Evolutionary conservation across 2,329 filamentous ascomycete species (phyloP).

Genomic region (Thielaviopsis ethacetica): DNA sequence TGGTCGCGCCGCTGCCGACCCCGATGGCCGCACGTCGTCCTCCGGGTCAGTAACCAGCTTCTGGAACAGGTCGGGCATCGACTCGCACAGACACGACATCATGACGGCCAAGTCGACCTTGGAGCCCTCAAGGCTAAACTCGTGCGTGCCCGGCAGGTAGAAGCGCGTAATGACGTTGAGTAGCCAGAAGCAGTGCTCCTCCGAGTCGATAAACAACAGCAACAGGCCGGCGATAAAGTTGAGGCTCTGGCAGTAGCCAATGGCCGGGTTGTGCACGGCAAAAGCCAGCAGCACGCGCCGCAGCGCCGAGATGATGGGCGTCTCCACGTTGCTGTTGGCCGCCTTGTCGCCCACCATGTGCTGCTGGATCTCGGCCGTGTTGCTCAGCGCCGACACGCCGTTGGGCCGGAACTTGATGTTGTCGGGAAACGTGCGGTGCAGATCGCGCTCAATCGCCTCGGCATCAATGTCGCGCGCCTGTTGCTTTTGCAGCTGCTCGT

Average conservation of each 20-base stretch:
- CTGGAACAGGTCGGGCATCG: constrained; percentile 67
- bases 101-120: constrained; percentile 90
- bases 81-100: constrained; percentile 72
- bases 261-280: constrained; percentile 74
- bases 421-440: constrained; percentile 89
- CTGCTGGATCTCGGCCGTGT: constrained; percentile 20
- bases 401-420: constrained; percentile 74
- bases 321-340: constrained; percentile 8
- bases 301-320: constrained; percentile 59
- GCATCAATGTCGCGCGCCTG: constrained; percentile 55
- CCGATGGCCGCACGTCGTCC: constrained; percentile 23
- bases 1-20: constrained; percentile 6
- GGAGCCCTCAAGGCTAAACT: constrained; percentile 74
- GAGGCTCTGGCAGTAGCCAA: constrained; percentile 89
- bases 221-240: constrained; percentile 89
- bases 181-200: constrained; percentile 86
- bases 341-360: constrained; percentile 27
- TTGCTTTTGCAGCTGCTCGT: constrained; percentile 50
- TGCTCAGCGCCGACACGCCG: constrained; percentile 21
- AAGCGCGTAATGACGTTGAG: constrained; percentile 80
- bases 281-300: constrained; percentile 80
- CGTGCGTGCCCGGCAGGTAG: constrained; percentile 82
- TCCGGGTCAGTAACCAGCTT: constrained; percentile 74
- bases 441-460: constrained; percentile 83
- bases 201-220: constrained; percentile 70